Percentiles rank a stretch among this genome's conserved stretches.
Conservation (phyloP, 345 rosid genomes). For the Gossypium turneri region DNA sequence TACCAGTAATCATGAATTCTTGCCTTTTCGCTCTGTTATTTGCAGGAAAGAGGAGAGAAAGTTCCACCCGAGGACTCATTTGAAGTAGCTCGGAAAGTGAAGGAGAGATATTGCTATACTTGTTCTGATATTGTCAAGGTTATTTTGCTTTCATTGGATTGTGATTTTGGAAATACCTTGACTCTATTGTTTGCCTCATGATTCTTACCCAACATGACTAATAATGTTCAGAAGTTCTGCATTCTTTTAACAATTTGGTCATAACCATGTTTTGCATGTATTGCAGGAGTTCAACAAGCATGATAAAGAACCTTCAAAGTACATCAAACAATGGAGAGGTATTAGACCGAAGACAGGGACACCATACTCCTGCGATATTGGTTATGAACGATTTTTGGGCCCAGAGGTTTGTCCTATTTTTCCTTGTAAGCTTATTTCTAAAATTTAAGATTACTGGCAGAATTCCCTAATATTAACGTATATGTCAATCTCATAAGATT, state of each 20-base stretch:
- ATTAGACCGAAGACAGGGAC: conserved; percentile 95
- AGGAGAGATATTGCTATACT: conserved; percentile 90
- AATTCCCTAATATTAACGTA: neutral
- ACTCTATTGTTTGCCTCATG: neutral
- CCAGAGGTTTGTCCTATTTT: conserved; percentile 73
- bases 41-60: conserved; percentile 98
- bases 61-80: conserved; percentile 95
- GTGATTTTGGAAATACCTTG: conserved; percentile 14
- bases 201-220: conserved; percentile 2
- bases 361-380: conserved; percentile 92
- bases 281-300: conserved; percentile 93
- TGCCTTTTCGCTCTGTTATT: conserved; percentile 24
- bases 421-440: conserved; percentile 12
- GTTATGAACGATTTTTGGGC: conserved; percentile 96
- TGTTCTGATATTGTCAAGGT: conserved; percentile 98
- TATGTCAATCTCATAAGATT: neutral
- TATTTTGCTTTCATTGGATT: conserved; percentile 6
- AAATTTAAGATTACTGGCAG: neutral
- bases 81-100: conserved; percentile 89
- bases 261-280: conserved; percentile 10
- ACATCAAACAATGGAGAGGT: conserved; percentile 90
- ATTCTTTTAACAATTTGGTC: conserved; percentile 3
- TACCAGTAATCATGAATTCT: neutral
- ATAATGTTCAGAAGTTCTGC: conserved; percentile 1
- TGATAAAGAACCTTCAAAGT: conserved; percentile 93